Evolutionary conservation across 2,329 filamentous ascomycete genomes (phyloP).

Genomic region (Ophiostoma montium): DNA sequence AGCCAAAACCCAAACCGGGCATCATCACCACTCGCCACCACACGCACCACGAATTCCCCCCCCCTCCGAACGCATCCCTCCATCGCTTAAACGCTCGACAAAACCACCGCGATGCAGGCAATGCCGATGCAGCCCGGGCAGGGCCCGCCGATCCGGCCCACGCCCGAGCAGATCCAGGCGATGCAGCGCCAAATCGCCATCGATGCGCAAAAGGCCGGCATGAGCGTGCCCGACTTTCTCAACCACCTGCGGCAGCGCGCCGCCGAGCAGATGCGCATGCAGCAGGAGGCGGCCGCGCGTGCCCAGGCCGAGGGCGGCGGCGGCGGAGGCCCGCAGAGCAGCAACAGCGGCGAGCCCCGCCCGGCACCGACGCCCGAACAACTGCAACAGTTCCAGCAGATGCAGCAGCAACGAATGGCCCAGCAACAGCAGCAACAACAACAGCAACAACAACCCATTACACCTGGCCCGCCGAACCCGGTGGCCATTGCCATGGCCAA

Average conservation of each 20-base stretch:
- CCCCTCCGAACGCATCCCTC: too few relatives aligned
- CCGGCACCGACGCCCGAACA: conserved; percentile 26
- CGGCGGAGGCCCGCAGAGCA: conserved; percentile 10
- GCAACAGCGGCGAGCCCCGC: conserved; percentile 22
- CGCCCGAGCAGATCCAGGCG: conserved; percentile 69
- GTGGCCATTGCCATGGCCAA: conserved; percentile 78
- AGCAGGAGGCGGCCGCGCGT: conserved; percentile 29
- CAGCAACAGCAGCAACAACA: conserved; percentile 20
- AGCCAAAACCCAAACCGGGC: not conserved
- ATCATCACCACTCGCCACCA: not conserved
- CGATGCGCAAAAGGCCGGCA: conserved; percentile 72
- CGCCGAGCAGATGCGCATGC: conserved; percentile 32
- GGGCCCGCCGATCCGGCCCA: conserved; percentile 29
- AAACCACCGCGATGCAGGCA: not conserved
- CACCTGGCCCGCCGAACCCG: conserved; percentile 72
- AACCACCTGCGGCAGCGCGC: conserved; percentile 49
- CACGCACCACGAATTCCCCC: not conserved
- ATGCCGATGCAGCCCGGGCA: conserved; percentile 1
- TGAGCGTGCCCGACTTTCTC: conserved; percentile 76
- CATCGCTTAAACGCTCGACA: not conserved
- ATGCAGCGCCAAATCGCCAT: conserved; percentile 73
- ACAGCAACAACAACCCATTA: conserved; percentile 35
- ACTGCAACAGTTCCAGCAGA: conserved; percentile 16
- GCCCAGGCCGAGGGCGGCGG: conserved; percentile 19
- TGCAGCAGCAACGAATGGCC: conserved; percentile 21